Percentiles rank a stretch among this genome's conserved stretches.
These are phyloP conservation scores for Aquanectria penicillioides DNA, from an alignment of 2,329 filamentous ascomycete species.

Conservation along the genomic window DNA sequence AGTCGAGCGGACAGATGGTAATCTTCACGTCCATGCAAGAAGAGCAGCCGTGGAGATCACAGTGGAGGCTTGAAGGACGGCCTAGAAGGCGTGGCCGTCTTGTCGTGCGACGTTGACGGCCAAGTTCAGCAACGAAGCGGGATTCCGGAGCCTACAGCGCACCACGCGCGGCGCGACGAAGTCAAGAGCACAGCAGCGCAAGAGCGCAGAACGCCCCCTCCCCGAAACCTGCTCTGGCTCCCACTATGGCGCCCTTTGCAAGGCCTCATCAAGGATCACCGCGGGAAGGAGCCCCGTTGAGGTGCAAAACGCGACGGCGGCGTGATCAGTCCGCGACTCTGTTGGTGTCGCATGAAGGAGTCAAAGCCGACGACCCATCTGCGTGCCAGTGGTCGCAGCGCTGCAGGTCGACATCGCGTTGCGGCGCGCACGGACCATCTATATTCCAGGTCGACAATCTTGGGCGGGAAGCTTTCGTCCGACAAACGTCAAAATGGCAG, in stretches of 20 bases:
- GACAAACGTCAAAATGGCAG: constrained; percentile 2
- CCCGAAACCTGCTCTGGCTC: constrained; percentile 34
- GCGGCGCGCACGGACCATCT: constrained; percentile 26
- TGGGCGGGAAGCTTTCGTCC: constrained; percentile 15
- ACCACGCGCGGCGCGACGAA: constrained; percentile 32
- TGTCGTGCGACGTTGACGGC: neutral
- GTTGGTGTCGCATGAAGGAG: constrained; percentile 8
- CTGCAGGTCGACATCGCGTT: constrained; percentile 23
- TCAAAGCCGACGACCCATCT: no score
- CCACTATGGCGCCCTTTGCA: constrained; percentile 31
- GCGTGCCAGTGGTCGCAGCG: constrained; percentile 7
- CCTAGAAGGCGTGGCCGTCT: neutral
- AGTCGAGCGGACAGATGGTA: neutral
- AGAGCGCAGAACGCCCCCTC: constrained; percentile 35
- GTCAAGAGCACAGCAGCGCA: constrained; percentile 9
- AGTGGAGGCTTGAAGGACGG: neutral
- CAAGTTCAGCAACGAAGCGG: constrained; percentile 2
- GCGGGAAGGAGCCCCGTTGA: constrained; percentile 19
- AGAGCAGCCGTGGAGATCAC: neutral
- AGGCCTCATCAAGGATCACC: constrained; percentile 36
- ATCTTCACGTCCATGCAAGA: neutral
- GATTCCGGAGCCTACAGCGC: no score
- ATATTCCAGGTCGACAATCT: neutral
- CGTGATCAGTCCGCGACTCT: constrained; percentile 11
- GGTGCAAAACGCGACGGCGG: constrained; percentile 23